A percentile compares a stretch with the other conserved stretches of the same genome.
Conservation (phyloP, 805 yeast species). For the Vanderwaltozyma verrucispora region DNA sequence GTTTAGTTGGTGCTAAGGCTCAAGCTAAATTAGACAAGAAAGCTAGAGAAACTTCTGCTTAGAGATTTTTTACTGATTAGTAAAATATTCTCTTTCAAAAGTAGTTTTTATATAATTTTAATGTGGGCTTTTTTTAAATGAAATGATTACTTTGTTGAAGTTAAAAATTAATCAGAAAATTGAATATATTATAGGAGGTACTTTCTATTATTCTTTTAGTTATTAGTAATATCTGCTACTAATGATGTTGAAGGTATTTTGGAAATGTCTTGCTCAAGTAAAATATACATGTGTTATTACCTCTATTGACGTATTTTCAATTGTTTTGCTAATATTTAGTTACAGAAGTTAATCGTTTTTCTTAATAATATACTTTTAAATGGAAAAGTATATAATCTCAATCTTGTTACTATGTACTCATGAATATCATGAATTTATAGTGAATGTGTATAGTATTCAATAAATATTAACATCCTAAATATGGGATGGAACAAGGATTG, state of each 20-base stretch:
- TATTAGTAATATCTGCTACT: not conserved
- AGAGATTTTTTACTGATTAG: conserved; percentile 10
- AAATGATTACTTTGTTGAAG: conserved; percentile 3
- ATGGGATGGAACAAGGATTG: too few species aligned
- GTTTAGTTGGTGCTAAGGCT: conserved; percentile 93
- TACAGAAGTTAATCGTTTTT: not conserved
- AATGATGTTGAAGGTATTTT: not conserved
- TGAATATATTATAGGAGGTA: not conserved
- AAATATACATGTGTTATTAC: not conserved
- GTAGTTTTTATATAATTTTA: not conserved
- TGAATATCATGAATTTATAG: too few species aligned
- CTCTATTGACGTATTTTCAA: not conserved
- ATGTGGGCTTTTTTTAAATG: not conserved
- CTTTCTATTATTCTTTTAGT: not conserved
- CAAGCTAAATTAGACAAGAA: conserved; percentile 73
- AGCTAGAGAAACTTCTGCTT: conserved; percentile 43
- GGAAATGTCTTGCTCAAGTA: not conserved
- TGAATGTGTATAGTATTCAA: too few species aligned
- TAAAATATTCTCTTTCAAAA: not conserved
- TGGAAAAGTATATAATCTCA: too few species aligned
- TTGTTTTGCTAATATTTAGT: too few species aligned
- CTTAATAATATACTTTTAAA: too few species aligned
- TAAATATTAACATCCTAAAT: too few species aligned
- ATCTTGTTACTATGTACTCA: too few species aligned
- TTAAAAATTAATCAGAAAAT: not conserved